Base-by-base conservation (phyloP, 1,139 yeast species). In the Starmera stellimalicola region DNA sequence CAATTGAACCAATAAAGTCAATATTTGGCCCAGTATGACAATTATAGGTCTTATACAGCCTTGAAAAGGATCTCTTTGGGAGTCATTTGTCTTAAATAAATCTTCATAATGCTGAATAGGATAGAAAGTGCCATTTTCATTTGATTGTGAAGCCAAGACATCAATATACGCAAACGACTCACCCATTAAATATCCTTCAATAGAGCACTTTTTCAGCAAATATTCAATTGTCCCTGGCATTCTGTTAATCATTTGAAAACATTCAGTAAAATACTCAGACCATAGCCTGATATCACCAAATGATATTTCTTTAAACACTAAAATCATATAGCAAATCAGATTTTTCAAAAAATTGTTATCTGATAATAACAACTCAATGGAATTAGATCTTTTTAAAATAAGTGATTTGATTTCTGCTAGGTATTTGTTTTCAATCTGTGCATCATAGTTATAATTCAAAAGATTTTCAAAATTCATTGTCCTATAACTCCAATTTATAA, bases 221-320 rank as follows among this genome's bases (percentile, higher is more conserved):
- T 34, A 51, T 40, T 36, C 47, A 40, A 46, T 56, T 43, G 16
- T 54, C 42, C 18, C 62, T 47, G 48, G 48, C 59, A 58, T 54
- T 30, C 41, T 41, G 36, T 58, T 57, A 18, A 58, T 47, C 43
- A 57, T 35, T 25, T 54, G 47, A 33, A 51, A 60, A 30, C 60
- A 55, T 7, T 41, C 39, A 1, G 57, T 55, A 34, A 59, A 55
- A 39, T 53, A 49, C 16, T 44, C 38, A 3, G 62, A 48, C 65
- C 65, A 60, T 20, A 47, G 49, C 11, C 40, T 36, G 2, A 60
- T 55, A 32, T 58, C 63, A 3, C 65, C 64, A 30, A 52, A 50
- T 2, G 64, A 55, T 3, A 58, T 48, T 32, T 59, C 60, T 54
- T 58, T 57, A 27, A 58, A 52, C 19, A 57, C 60, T 16, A 59